Percentiles rank a stretch among this genome's conserved stretches.
phyloP scores from a whole-genome alignment of 2,329 filamentous ascomycete genomes.

The Pseudocercospora pini-densiflorae region DNA sequence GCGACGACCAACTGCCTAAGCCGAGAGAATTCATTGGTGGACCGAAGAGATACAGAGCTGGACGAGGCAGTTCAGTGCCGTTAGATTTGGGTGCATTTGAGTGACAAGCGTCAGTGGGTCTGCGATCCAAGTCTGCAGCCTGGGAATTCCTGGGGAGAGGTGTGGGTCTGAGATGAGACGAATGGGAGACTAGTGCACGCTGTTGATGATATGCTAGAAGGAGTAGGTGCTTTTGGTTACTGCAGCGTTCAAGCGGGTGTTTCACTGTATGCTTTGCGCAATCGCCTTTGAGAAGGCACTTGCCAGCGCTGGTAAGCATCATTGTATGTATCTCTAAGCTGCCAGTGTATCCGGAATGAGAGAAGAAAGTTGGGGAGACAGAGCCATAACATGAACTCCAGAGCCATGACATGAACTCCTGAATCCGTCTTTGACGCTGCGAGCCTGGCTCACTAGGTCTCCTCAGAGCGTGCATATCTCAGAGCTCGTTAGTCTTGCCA shows the following conservation, averaged over 20 bases:
- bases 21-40: slow-evolving; percentile 80
- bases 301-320: not conserved
- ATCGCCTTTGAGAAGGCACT: not conserved
- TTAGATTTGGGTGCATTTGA: slow-evolving; percentile 73
- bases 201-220: not conserved
- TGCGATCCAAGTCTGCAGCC: not conserved
- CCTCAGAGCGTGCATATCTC: not conserved
- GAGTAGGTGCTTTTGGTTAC: not conserved
- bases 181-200: not conserved
- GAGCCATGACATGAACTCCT: not conserved
- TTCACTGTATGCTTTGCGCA: not conserved
- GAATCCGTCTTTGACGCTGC: not conserved
- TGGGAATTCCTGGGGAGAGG: not conserved
- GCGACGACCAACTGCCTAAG: slow-evolving; percentile 80
- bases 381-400: not conserved
- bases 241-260: slow-evolving; percentile 22
- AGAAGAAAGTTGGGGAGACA: not conserved
- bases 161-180: not conserved
- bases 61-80: slow-evolving; percentile 91
- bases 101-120: slow-evolving; percentile 27
- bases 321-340: not conserved
- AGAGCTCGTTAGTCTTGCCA: not conserved
- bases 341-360: not conserved
- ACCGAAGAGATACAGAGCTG: slow-evolving; percentile 81
- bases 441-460: not conserved